Percentiles rank a stretch among this genome's conserved stretches.
phyloP scores from a whole-genome alignment of 1,284 basidiomycete genomes.

The Ustilago tritici region DNA sequence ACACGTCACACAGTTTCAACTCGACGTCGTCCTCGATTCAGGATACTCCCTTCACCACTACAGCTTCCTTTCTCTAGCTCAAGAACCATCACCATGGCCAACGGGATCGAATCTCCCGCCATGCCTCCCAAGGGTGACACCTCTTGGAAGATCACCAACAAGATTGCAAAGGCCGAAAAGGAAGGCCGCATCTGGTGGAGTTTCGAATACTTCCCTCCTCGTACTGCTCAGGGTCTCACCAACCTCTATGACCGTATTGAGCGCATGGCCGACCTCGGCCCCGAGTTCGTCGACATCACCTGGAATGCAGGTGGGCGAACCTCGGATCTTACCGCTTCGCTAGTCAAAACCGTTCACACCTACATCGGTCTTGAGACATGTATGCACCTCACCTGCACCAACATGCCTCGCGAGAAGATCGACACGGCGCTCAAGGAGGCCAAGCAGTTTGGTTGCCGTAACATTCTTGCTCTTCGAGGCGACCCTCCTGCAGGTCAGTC shows the following conservation, averaged over 20 bases:
- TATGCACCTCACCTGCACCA: conserved; percentile 70
- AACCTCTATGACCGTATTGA: conserved; percentile 85
- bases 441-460: conserved; percentile 89
- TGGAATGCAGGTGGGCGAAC: conserved; percentile 98
- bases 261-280: conserved; percentile 93
- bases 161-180: conserved; percentile 67
- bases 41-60: conserved; percentile 42
- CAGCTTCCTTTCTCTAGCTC: neutral
- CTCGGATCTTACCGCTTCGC: conserved; percentile 73
- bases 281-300: conserved; percentile 98
- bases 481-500: conserved; percentile 48
- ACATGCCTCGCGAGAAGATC: conserved; percentile 89
- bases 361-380: conserved; percentile 69
- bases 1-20: conserved; percentile 23
- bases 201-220: conserved; percentile 95
- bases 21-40: conserved; percentile 39
- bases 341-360: conserved; percentile 83
- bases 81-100: conserved; percentile 19
- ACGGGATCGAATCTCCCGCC: conserved; percentile 23
- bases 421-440: conserved; percentile 92
- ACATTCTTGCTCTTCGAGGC: conserved; percentile 93
- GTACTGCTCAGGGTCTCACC: conserved; percentile 82
- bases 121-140: conserved; percentile 46
- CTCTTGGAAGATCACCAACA: conserved; percentile 64
- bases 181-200: conserved; percentile 71